Percentiles rank a stretch among this genome's conserved stretches.
These are phyloP conservation scores for Acacia confusa DNA, from an alignment of 306 rosid species.

Conservation along the genomic window DNA sequence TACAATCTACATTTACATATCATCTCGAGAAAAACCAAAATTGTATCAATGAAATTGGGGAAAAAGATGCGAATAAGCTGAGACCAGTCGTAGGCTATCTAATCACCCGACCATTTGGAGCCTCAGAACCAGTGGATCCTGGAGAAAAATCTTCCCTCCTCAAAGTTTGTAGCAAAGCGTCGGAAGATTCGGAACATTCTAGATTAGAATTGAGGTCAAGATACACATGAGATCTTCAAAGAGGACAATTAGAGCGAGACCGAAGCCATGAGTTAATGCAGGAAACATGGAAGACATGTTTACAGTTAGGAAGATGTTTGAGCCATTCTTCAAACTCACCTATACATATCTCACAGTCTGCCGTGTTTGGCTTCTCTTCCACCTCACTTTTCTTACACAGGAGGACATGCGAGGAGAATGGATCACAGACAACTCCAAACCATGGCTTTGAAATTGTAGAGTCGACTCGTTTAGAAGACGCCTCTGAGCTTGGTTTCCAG, in stretches of 20 bases:
- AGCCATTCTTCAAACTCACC: constrained; percentile 63
- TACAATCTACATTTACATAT: not conserved
- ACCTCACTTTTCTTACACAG: constrained; percentile 33
- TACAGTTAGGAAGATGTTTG: constrained; percentile 45
- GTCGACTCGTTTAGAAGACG: constrained; percentile 22
- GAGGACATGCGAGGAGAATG: constrained; percentile 38
- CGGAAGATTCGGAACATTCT: constrained; percentile 1
- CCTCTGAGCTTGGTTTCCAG: not conserved
- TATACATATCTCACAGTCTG: constrained; percentile 54
- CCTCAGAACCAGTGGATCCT: constrained; percentile 13
- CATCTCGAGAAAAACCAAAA: not conserved
- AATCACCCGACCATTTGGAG: not conserved
- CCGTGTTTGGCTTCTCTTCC: constrained; percentile 12
- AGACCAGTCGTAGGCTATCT: not conserved
- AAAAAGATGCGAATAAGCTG: not conserved
- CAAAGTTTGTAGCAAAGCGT: constrained; percentile 10
- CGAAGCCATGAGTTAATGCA: constrained; percentile 59
- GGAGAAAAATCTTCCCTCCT: constrained; percentile 29
- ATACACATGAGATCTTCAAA: constrained; percentile 49
- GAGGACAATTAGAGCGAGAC: constrained; percentile 54
- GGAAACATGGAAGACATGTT: constrained; percentile 50
- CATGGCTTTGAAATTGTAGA: constrained; percentile 31
- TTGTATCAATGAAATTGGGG: not conserved
- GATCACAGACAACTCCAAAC: constrained; percentile 29
- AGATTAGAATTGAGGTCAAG: not conserved